A percentile compares a stretch with the other conserved stretches of the same genome.
Evolutionary conservation across 176 grass and related monocot genomes (phyloP).

Genomic region (maize (Zea mays)): DNA sequence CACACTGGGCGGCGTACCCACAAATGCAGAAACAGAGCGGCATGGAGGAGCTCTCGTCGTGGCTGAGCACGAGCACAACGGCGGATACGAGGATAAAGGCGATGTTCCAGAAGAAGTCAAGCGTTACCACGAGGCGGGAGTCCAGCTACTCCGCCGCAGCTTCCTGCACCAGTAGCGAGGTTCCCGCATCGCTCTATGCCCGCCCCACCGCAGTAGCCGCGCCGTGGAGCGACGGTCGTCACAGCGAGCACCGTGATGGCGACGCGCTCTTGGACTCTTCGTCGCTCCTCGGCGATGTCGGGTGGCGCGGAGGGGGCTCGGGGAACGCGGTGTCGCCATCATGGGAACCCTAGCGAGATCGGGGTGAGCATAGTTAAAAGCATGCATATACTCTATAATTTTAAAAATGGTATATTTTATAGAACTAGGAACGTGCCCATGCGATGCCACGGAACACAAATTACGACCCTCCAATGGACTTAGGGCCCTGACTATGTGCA

Average conservation of each 20-base stretch:
- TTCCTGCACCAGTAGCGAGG: conserved; percentile 56
- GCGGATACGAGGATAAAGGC: conserved; percentile 51
- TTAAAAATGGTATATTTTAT: no score
- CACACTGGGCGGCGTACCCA: conserved; percentile 70
- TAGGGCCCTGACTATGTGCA: no score
- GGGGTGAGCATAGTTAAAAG: not conserved
- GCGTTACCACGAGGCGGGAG: conserved; percentile 56
- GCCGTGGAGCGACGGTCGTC: conserved; percentile 45
- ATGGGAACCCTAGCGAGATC: conserved; percentile 38
- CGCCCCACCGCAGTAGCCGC: conserved; percentile 50
- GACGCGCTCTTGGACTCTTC: not conserved
- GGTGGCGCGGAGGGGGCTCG: conserved; percentile 21
- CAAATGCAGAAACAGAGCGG: conserved; percentile 63
- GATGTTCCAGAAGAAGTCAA: conserved; percentile 74
- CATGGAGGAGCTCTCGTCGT: conserved; percentile 41
- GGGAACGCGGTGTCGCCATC: conserved; percentile 40
- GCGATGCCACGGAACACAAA: no score
- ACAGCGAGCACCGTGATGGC: not conserved
- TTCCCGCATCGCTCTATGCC: conserved; percentile 49
- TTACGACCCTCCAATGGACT: no score
- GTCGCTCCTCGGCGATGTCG: conserved; percentile 34
- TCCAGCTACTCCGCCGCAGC: conserved; percentile 59
- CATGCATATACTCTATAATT: no score
- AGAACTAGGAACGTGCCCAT: no score
- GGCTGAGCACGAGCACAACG: conserved; percentile 48